Conservation (phyloP, 1,284 basidiomycete species). For the Ceratobasidium papillatum region DNA sequence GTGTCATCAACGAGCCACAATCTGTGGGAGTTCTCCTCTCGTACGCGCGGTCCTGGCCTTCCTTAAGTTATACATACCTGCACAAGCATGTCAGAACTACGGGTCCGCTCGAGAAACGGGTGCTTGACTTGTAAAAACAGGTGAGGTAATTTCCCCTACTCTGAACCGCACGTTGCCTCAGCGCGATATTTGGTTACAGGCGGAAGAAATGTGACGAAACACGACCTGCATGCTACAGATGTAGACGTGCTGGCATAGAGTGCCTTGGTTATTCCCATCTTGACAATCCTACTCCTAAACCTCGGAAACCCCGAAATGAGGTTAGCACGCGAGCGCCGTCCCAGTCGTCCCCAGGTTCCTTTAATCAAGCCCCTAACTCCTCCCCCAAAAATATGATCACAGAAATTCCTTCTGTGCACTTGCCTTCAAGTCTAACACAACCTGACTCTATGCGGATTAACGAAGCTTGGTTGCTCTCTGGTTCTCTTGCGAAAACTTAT, state of each 20-base stretch:
- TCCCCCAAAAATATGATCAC: neutral
- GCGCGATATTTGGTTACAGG: neutral
- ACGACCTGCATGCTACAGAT: neutral
- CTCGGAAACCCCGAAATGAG: neutral
- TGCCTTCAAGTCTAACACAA: too few relatives aligned
- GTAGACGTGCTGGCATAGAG: constrained; percentile 2
- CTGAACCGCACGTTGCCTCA: neutral
- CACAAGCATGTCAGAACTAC: neutral
- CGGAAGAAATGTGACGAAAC: constrained; percentile 29
- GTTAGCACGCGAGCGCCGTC: neutral
- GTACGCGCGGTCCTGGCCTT: neutral
- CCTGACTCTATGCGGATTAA: too few relatives aligned
- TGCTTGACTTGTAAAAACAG: constrained; percentile 35
- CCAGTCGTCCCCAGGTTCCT: neutral
- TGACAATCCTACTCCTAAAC: neutral
- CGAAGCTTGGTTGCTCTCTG: too few relatives aligned
- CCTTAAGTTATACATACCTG: neutral
- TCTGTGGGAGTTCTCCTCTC: too few relatives aligned
- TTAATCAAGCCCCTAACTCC: too few relatives aligned
- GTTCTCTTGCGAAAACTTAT: too few relatives aligned
- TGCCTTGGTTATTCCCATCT: constrained; percentile 17
- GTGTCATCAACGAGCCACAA: neutral
- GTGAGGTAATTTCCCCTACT: neutral
- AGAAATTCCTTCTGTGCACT: too few relatives aligned
- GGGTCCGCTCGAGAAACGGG: constrained; percentile 13